Percentiles rank a stretch among this genome's conserved stretches.
Evolutionary conservation across 306 rosid genomes (phyloP).

Genomic region (Vachellia pachyceras): DNA sequence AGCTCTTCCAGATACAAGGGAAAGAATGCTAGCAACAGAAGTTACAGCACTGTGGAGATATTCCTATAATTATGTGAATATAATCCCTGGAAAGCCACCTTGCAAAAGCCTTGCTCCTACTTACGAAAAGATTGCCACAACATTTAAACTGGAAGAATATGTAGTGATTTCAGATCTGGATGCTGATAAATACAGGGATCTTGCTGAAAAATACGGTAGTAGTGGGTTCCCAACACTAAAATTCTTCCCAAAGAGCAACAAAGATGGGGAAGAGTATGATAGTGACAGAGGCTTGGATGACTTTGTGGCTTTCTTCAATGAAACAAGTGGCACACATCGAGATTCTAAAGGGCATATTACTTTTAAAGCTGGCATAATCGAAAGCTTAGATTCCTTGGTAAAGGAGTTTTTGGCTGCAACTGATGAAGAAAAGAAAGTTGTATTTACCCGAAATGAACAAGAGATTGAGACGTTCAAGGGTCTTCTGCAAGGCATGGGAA

Average conservation of each 20-base stretch:
- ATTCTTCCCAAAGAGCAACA: conserved; percentile 89
- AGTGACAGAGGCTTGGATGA: conserved; percentile 91
- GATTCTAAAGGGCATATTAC: conserved; percentile 86
- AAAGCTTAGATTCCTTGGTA: conserved; percentile 64
- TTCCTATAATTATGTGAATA: too few relatives aligned
- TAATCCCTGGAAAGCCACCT: too few relatives aligned
- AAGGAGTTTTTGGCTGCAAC: conserved; percentile 77
- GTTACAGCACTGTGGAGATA: conserved; percentile 89
- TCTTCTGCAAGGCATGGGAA: conserved; percentile 83
- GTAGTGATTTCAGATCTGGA: conserved; percentile 92
- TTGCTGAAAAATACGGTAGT: conserved; percentile 87
- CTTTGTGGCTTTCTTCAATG: conserved; percentile 83
- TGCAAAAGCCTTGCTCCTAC: too few relatives aligned
- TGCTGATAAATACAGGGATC: conserved; percentile 87
- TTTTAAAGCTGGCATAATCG: conserved; percentile 77
- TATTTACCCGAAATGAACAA: conserved; percentile 64
- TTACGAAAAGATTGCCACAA: conserved; percentile 90
- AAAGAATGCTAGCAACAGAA: conserved; percentile 92
- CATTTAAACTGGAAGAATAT: conserved; percentile 70
- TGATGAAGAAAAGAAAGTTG: conserved; percentile 71
- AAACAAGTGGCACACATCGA: conserved; percentile 78
- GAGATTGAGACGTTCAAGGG: conserved; percentile 83
- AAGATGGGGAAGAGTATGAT: conserved; percentile 91
- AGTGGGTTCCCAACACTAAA: conserved; percentile 93
- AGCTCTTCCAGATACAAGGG: conserved; percentile 86